Evolutionary conservation across 1,284 basidiomycete genomes (phyloP).

Genomic region (Sporisorium scitamineum): DNA sequence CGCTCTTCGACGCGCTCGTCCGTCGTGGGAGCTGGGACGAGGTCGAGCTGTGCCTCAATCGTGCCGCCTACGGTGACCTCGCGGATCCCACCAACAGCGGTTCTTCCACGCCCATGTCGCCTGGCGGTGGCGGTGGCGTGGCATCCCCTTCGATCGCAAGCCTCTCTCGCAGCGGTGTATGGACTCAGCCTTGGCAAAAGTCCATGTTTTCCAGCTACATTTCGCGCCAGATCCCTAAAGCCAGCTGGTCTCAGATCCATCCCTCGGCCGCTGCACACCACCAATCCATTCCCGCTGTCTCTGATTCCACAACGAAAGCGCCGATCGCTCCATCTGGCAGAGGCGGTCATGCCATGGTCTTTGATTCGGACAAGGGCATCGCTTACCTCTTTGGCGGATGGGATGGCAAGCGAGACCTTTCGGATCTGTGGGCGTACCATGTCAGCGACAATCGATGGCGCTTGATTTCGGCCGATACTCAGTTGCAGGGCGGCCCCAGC

Average conservation of each 20-base stretch:
- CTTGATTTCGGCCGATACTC: constrained; percentile 75
- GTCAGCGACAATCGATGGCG: constrained; percentile 77
- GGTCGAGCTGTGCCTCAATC: constrained; percentile 72
- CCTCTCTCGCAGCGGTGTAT: constrained; percentile 34
- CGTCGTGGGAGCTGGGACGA: constrained; percentile 77
- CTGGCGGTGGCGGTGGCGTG: constrained; percentile 20
- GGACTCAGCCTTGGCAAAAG: constrained; percentile 46
- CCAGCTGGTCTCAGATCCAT: constrained; percentile 52
- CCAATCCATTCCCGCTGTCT: background rate
- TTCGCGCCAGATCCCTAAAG: constrained; percentile 46
- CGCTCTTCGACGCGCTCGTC: constrained; percentile 77
- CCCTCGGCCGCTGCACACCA: constrained; percentile 19
- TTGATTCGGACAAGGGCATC: constrained; percentile 76
- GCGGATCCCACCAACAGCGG: constrained; percentile 22
- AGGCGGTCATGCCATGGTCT: constrained; percentile 85
- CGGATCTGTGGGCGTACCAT: constrained; percentile 84
- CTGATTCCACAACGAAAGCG: background rate
- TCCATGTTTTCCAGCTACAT: constrained; percentile 60
- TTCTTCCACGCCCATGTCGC: constrained; percentile 36
- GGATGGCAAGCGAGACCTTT: constrained; percentile 77
- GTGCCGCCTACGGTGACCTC: constrained; percentile 53
- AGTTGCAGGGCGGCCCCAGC: constrained; percentile 76
- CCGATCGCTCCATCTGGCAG: constrained; percentile 69
- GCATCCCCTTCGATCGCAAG: constrained; percentile 29
- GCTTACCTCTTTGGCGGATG: constrained; percentile 85